A percentile compares a stretch with the other conserved stretches of the same genome.
Evolutionary conservation across 2,329 filamentous ascomycete genomes (phyloP).

Genomic region (Pestalotiopsis fici): DNA sequence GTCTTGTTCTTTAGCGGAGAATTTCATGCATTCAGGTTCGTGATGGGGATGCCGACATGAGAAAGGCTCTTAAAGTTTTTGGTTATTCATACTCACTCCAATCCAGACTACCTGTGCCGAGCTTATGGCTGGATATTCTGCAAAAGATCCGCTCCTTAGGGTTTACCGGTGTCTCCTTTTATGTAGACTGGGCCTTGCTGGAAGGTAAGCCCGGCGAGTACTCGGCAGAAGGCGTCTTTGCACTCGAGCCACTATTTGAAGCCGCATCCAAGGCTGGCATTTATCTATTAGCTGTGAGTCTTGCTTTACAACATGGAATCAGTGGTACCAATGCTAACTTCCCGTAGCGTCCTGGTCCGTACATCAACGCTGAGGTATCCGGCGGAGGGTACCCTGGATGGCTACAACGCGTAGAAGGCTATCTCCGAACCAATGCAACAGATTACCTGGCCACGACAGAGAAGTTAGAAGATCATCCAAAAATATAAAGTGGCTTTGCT

Average conservation of each 20-base stretch:
- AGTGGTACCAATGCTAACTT: not conserved
- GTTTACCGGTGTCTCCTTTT: constrained; percentile 78
- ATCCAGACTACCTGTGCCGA: constrained; percentile 40
- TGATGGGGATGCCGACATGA: not conserved
- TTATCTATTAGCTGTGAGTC: constrained; percentile 64
- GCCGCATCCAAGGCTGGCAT: constrained; percentile 74
- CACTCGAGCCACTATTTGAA: constrained; percentile 72
- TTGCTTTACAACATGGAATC: not conserved
- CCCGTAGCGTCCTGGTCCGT: constrained; percentile 58
- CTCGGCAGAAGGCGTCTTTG: constrained; percentile 69
- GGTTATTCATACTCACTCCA: not conserved
- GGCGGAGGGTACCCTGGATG: constrained; percentile 81
- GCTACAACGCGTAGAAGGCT: constrained; percentile 67
- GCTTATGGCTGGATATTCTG: constrained; percentile 67
- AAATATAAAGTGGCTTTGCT: not conserved
- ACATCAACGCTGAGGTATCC: constrained; percentile 75
- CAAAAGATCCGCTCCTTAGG: constrained; percentile 81
- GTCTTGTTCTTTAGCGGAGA: constrained; percentile 74
- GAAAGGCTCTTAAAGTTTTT: too few relatives aligned
- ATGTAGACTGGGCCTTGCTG: constrained; percentile 73
- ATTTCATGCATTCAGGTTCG: constrained; percentile 63
- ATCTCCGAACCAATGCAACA: constrained; percentile 60
- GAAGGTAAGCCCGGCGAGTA: constrained; percentile 74
- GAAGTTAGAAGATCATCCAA: constrained; percentile 43
- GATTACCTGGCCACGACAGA: constrained; percentile 67